Evolutionary conservation across 768 basidiomycete species (phyloP).

Genomic region (Piloderma croceum): DNA sequence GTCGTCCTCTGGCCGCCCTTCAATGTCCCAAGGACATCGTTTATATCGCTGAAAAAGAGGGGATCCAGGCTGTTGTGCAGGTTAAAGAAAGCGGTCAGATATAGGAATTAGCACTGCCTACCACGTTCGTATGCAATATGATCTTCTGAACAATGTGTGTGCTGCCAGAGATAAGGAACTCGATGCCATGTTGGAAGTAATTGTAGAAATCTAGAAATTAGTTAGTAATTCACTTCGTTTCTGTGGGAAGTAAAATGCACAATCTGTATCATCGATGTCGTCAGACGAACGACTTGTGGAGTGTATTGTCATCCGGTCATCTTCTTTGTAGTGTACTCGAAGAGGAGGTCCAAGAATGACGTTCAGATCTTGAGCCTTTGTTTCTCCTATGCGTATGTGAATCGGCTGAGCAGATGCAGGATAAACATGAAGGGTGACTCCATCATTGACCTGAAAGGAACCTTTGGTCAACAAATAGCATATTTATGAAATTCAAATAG

Average conservation of each 20-base stretch:
- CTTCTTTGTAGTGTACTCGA: slow-evolving; percentile 80
- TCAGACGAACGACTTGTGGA: slow-evolving; percentile 41
- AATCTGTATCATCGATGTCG: no score
- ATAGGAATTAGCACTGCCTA: slow-evolving; percentile 40
- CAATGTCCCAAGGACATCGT: slow-evolving; percentile 87
- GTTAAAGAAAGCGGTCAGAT: slow-evolving; percentile 2
- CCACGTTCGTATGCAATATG: slow-evolving; percentile 82
- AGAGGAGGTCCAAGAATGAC: slow-evolving; percentile 77
- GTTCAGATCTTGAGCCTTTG: slow-evolving; percentile 76
- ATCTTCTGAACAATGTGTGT: slow-evolving; percentile 79
- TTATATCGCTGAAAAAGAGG: slow-evolving; percentile 88
- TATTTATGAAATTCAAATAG: background rate
- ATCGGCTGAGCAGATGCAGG: slow-evolving; percentile 47
- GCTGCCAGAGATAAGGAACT: slow-evolving; percentile 72
- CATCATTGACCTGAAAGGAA: slow-evolving; percentile 58
- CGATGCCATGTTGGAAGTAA: slow-evolving; percentile 88
- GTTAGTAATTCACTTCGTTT: slow-evolving; percentile 5
- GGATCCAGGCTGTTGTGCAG: slow-evolving; percentile 63
- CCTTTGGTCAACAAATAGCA: background rate
- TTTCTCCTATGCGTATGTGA: slow-evolving; percentile 62
- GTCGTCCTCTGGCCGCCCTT: slow-evolving; percentile 73
- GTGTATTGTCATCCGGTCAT: slow-evolving; percentile 83
- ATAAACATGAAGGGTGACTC: slow-evolving; percentile 65
- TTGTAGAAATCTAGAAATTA: slow-evolving; percentile 75
- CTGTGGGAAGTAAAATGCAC: slow-evolving; percentile 2